phyloP scores from a whole-genome alignment of 345 rosid species.

The Leavenworthia alabamica region DNA sequence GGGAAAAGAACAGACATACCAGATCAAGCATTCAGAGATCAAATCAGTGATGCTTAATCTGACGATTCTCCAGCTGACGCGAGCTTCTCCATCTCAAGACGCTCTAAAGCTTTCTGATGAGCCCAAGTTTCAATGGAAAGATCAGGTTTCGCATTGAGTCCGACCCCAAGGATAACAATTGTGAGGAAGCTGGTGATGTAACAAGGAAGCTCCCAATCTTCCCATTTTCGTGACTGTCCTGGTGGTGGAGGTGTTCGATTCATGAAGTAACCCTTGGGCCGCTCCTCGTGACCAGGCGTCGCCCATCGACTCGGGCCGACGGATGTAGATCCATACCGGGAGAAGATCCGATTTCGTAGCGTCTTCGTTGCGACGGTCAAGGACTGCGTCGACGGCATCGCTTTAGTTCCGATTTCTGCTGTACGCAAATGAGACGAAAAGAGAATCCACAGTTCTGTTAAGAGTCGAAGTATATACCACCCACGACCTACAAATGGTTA shows the following conservation, averaged over 20 bases:
- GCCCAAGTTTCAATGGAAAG: conserved; percentile 99
- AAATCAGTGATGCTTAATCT: conserved; percentile 14
- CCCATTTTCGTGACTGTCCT: conserved; percentile 90
- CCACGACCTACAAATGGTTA: conserved; percentile 2
- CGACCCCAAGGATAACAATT: conserved; percentile 91
- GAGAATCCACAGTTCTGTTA: background rate
- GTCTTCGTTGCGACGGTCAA: conserved; percentile 39
- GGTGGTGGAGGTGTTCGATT: conserved; percentile 69
- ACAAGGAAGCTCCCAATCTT: conserved; percentile 99
- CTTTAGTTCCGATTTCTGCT: conserved; percentile 8
- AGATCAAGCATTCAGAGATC: background rate
- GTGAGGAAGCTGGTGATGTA: conserved; percentile 95
- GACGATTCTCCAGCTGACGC: conserved; percentile 27
- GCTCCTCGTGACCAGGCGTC: conserved; percentile 84
- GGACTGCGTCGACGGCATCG: conserved; percentile 36
- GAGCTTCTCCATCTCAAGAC: conserved; percentile 65
- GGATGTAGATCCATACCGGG: conserved; percentile 42
- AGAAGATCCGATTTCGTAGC: conserved; percentile 60
- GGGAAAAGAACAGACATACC: conserved; percentile 19
- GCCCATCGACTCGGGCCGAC: conserved; percentile 77
- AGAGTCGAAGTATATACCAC: background rate
- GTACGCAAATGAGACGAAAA: background rate
- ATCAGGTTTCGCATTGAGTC: conserved; percentile 97
- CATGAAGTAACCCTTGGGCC: conserved; percentile 82
- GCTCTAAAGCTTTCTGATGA: conserved; percentile 88